Conservation (phyloP, 1,139 yeast genomes). For the Debaryomyces psychrophilus region DNA sequence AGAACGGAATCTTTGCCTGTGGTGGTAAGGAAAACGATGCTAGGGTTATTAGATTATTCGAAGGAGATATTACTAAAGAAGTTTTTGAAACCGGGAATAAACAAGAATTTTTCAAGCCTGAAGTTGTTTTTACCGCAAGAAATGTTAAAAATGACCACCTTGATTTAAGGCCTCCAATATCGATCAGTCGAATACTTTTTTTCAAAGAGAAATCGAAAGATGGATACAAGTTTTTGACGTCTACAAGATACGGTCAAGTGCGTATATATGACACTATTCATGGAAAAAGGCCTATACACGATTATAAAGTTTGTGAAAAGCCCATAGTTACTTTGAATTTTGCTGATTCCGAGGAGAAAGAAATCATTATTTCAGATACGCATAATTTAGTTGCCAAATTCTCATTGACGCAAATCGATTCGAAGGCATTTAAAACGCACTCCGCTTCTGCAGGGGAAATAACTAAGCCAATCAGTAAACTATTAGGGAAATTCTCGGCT, state of each 20-base stretch:
- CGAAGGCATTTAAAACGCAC: conserved; percentile 38
- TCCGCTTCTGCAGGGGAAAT: conserved; percentile 52
- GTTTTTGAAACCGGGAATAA: conserved; percentile 18
- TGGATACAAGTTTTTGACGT: conserved; percentile 55
- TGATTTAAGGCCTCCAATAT: conserved; percentile 69
- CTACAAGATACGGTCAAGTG: conserved; percentile 72
- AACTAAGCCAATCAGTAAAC: conserved; percentile 40
- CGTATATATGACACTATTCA: conserved; percentile 62
- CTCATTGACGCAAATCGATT: conserved; percentile 44
- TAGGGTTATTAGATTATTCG: conserved; percentile 50
- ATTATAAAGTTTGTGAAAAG: conserved; percentile 51
- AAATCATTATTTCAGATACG: conserved; percentile 59
- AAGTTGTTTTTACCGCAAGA: conserved; percentile 54
- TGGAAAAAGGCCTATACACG: conserved; percentile 60
- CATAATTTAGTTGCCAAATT: conserved; percentile 58
- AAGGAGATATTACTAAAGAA: conserved; percentile 21
- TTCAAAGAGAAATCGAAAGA: conserved; percentile 31
- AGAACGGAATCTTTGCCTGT: conserved; percentile 56
- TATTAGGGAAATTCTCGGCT: conserved; percentile 45
- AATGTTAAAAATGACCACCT: conserved; percentile 70
- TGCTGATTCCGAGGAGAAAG: conserved; percentile 34
- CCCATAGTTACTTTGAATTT: conserved; percentile 46
- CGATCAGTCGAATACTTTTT: conserved; percentile 59
- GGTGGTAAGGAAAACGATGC: conserved; percentile 79
- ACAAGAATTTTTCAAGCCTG: conserved; percentile 24